Evolutionary conservation across 169 alveolate species (phyloP).

Genomic region (Sarcocystis neurona): DNA sequence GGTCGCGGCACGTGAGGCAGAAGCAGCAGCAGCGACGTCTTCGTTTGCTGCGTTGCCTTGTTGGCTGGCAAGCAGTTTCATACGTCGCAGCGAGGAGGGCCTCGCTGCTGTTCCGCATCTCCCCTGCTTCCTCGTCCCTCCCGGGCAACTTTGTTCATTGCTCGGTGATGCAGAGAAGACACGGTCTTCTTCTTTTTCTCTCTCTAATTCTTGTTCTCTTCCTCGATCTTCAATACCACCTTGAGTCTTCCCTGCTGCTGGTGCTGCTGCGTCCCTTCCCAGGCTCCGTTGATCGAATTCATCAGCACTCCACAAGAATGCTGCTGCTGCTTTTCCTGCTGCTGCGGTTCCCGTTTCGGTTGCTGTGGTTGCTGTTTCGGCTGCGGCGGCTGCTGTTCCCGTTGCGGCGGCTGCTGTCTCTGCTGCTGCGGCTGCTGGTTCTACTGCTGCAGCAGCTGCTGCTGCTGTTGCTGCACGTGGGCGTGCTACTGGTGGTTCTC

Average conservation of each 20-base stretch:
- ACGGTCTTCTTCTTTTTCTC: not conserved
- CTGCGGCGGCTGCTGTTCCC: not conserved
- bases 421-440: not conserved
- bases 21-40: too few relatives aligned
- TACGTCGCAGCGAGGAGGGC: not conserved
- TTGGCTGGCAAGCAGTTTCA: too few relatives aligned
- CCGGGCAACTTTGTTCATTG: too few relatives aligned
- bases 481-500: not conserved
- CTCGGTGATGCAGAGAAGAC: too few relatives aligned
- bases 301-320: not conserved
- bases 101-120: not conserved
- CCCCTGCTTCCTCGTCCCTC: not conserved
- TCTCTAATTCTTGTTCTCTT: not conserved
- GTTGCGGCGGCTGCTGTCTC: slow-evolving; percentile 4
- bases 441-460: not conserved
- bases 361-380: slow-evolving; percentile 2
- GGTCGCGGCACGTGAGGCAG: too few relatives aligned
- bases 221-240: not conserved
- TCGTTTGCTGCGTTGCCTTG: too few relatives aligned
- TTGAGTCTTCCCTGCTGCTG: not conserved
- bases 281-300: not conserved
- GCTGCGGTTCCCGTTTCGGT: slow-evolving; percentile 13
- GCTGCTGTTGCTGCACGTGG: slow-evolving; percentile 16
- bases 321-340: slow-evolving; percentile 4
- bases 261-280: too few relatives aligned